Evolutionary conservation across 73 alveolate species (phyloP).

Genomic region (Blepharisma japonicum): DNA sequence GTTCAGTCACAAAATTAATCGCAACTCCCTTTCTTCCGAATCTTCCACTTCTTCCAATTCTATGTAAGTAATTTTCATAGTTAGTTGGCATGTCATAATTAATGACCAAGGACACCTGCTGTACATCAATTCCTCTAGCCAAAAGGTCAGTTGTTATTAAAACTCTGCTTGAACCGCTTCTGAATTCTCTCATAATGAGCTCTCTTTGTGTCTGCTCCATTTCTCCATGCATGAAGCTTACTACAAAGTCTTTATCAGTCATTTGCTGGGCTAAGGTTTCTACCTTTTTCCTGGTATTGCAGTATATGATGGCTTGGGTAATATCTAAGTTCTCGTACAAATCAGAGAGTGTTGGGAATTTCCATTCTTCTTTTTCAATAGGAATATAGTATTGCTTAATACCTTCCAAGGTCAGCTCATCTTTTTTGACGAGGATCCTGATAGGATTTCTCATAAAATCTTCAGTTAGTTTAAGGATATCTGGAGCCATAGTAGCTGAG

Average conservation of each 20-base stretch:
- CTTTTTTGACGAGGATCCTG: slow-evolving; percentile 92
- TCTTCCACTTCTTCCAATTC: slow-evolving; percentile 99
- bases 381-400: slow-evolving; percentile 92
- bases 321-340: slow-evolving; percentile 92
- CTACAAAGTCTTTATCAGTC: slow-evolving; percentile 89
- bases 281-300: slow-evolving; percentile 81
- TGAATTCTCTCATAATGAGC: slow-evolving; percentile 89
- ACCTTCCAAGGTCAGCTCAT: slow-evolving; percentile 97
- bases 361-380: slow-evolving; percentile 94
- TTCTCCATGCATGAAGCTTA: slow-evolving; percentile 91
- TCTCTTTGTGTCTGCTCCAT: slow-evolving; percentile 97
- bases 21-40: slow-evolving; percentile 99
- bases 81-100: slow-evolving; percentile 91
- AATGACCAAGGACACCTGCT: slow-evolving; percentile 92
- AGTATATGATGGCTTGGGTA: slow-evolving; percentile 94
- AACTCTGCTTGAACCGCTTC: slow-evolving; percentile 66
- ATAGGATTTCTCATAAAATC: slow-evolving; percentile 91
- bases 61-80: slow-evolving; percentile 96
- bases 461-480: slow-evolving; percentile 65
- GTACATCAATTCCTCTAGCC: slow-evolving; percentile 98
- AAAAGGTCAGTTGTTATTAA: slow-evolving; percentile 62
- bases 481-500: slow-evolving; percentile 92
- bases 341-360: slow-evolving; percentile 93
- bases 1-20: slow-evolving; percentile 76
- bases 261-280: slow-evolving; percentile 90